Conservation (phyloP, 73 alveolate species). For the Paramecium sonneborni region DNA sequence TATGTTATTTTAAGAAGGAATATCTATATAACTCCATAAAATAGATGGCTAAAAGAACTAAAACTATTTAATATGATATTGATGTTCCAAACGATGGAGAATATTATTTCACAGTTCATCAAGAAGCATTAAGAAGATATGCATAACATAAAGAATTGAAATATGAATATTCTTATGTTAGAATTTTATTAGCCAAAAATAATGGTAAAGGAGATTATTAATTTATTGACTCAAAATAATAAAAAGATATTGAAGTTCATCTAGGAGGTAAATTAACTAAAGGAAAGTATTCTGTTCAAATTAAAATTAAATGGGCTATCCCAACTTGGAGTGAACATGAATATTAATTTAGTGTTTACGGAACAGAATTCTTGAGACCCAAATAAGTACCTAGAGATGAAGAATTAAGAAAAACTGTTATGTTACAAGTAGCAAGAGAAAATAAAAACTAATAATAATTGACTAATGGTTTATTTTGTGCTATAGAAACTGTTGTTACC, state of each 20-base stretch:
- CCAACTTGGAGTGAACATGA: not conserved
- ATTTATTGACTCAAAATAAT: not conserved
- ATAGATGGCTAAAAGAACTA: no score
- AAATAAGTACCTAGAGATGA: slow-evolving; percentile 28
- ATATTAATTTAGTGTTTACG: slow-evolving; percentile 22
- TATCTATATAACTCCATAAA: no score
- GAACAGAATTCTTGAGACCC: slow-evolving; percentile 3
- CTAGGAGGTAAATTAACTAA: not conserved
- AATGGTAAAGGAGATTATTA: no score
- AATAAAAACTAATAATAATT: not conserved
- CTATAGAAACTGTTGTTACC: not conserved
- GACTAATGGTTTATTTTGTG: not conserved
- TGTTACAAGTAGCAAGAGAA: not conserved
- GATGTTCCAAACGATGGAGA: not conserved
- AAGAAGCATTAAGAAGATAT: not conserved
- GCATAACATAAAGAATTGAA: no score
- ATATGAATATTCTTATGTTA: not conserved
- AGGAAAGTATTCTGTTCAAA: no score
- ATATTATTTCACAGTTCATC: no score
- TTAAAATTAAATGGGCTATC: no score
- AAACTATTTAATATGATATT: not conserved
- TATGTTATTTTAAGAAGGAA: not conserved
- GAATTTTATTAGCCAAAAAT: no score
- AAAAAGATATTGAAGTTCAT: slow-evolving; percentile 11
- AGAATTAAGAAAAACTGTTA: not conserved